Conservation (phyloP, 352 stramenopile species). For the Phytophthora fragariae region DNA sequence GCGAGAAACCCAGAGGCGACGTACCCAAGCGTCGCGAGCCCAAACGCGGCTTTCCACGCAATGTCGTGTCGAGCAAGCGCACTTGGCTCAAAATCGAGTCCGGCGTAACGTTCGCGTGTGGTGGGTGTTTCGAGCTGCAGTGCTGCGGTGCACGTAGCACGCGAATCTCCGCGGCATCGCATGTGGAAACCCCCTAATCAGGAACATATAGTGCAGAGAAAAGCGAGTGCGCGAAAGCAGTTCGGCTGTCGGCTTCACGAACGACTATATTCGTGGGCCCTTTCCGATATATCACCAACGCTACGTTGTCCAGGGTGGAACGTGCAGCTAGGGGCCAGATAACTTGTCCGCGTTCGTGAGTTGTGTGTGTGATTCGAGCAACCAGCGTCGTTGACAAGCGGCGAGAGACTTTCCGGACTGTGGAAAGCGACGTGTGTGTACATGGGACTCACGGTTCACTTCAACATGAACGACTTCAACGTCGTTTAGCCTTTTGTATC, state of each 20-base stretch:
- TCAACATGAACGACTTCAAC: conserved; percentile 36
- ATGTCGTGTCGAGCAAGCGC: conserved; percentile 11
- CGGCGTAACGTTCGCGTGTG: conserved; percentile 18
- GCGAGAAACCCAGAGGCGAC: conserved; percentile 1
- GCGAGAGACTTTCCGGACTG: conserved; percentile 2
- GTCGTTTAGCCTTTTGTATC: conserved; percentile 10
- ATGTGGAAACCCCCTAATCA: conserved; percentile 30
- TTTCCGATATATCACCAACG: conserved; percentile 26
- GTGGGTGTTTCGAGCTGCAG: conserved; percentile 21
- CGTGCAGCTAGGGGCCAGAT: conserved; percentile 22
- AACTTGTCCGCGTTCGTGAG: conserved; percentile 19
- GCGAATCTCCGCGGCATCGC: conserved; percentile 22
- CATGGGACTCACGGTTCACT: conserved; percentile 1
- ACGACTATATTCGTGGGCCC: conserved; percentile 38
- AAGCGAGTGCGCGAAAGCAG: conserved; percentile 1
- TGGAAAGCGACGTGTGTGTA: conserved; percentile 7
- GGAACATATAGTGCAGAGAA: conserved; percentile 3
- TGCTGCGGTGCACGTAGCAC: conserved; percentile 2
- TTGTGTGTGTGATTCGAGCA: conserved; percentile 1
- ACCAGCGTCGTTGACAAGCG: too few species aligned
- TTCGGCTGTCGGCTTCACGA: conserved; percentile 19
- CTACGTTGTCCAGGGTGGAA: conserved; percentile 8
- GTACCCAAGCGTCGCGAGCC: conserved; percentile 36
- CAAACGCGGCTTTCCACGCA: conserved; percentile 30
- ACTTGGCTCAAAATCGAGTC: conserved; percentile 2